A percentile compares a stretch with the other conserved stretches of the same genome.
Conservation (phyloP, 768 basidiomycete genomes). For the Lactarius trivialis region DNA sequence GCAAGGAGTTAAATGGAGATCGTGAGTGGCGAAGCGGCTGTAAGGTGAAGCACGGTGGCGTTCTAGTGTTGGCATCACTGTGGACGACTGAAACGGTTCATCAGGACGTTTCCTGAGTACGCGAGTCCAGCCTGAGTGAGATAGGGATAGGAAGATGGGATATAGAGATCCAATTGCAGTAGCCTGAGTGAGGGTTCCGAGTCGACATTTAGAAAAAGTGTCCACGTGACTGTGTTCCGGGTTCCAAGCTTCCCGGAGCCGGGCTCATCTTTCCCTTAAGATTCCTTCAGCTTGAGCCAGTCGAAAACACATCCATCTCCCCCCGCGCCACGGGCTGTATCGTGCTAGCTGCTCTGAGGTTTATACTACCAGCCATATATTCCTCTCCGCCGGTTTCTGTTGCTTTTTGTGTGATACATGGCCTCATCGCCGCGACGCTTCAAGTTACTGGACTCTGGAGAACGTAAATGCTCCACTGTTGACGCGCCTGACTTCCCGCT, state of each 20-base stretch:
- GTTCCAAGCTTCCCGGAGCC: neutral
- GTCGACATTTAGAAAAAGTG: too few species aligned
- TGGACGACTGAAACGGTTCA: neutral
- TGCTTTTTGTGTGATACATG: neutral
- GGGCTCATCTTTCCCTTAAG: neutral
- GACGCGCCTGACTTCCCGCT: neutral
- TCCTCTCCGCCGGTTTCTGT: neutral
- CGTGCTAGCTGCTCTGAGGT: neutral
- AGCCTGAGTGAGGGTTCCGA: neutral
- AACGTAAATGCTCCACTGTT: neutral
- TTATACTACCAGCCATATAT: neutral
- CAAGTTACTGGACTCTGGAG: neutral
- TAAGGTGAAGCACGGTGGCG: neutral
- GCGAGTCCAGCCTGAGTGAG: neutral
- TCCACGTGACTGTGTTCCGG: neutral
- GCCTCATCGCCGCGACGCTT: neutral
- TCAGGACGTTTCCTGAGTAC: neutral
- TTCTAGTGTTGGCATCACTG: neutral
- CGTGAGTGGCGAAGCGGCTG: neutral
- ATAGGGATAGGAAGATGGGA: neutral
- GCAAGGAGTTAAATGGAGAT: neutral
- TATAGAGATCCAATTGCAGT: neutral
- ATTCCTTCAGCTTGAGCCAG: neutral
- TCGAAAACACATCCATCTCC: neutral
- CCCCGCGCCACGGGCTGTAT: neutral